Base-by-base conservation (phyloP, 352 stramenopile genomes). In the Peronospora destructor region DNA sequence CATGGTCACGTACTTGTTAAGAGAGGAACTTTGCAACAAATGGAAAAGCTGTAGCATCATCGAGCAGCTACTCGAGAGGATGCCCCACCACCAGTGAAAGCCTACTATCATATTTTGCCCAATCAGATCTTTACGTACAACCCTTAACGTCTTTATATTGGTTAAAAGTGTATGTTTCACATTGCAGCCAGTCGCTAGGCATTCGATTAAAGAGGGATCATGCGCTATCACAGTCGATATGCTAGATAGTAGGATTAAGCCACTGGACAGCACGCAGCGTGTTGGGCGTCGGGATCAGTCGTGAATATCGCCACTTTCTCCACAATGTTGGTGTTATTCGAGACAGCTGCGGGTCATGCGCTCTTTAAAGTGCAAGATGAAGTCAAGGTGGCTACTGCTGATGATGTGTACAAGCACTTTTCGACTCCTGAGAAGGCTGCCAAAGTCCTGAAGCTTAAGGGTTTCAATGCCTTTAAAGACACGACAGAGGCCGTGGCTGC, bases 341-440 rank as follows among this genome's bases (percentile, higher is more conserved):
- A 99, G 73, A 99, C 97, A 30, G 91, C 97, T 13, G 96, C 94
- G 49, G 97, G 97, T 36, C 98, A 99, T 72, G 97, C 96, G 52
- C 82, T 99, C 23, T 99, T 99, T 65, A 99, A 99, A 85, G 94
- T 99, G 55, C 77, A 95, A 67, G 87, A 98, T 66, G 90, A 97
- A 59, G 80, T 81, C 54, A 97, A 97, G 71, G 44, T 97, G 32
- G 72, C 83, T 51, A 91, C 80, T 52, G 74, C 82, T 40, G 90
- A 96, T 40, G 85, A 95, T 60, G 85, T 97, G 44, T 90, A 76
- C 62, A 91, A 97, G 65, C 74, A 97, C 66, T 97, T 97, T 54
- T 63, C 85, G 38, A 92, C 73, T 23, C 69, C 85, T 1, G 90
- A 96, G 47, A 95, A 96, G 71, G 90, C 90, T 17, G 84, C 73